Evolutionary conservation across 1,284 basidiomycete genomes (phyloP).

Genomic region (Lignosus rhinocerotis): DNA sequence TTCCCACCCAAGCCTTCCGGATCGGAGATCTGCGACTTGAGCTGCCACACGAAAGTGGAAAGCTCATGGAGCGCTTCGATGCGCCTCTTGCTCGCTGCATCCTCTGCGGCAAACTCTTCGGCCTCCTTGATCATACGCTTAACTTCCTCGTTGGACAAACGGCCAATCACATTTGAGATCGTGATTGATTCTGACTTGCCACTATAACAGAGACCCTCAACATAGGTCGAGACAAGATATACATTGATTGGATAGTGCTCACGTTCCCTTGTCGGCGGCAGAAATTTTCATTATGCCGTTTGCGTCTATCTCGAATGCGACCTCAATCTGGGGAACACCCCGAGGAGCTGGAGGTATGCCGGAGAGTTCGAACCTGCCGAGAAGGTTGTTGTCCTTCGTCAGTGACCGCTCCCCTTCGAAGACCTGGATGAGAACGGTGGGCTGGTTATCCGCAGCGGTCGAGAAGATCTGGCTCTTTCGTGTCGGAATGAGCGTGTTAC

Average conservation of each 20-base stretch:
- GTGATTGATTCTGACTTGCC: constrained; percentile 91
- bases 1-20: constrained; percentile 90
- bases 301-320: constrained; percentile 92
- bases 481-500: constrained; percentile 97
- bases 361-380: constrained; percentile 95
- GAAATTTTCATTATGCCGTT: constrained; percentile 91
- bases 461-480: constrained; percentile 99
- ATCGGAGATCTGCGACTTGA: constrained; percentile 86
- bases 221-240: background rate
- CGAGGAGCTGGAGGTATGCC: constrained; percentile 93
- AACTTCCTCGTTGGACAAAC: constrained; percentile 84
- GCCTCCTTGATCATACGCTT: constrained; percentile 90
- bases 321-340: constrained; percentile 94
- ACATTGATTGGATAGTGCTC: constrained; percentile 39
- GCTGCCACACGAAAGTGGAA: constrained; percentile 76
- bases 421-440: constrained; percentile 87
- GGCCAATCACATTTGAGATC: constrained; percentile 84
- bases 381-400: constrained; percentile 97
- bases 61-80: constrained; percentile 87
- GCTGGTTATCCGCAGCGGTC: constrained; percentile 95
- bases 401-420: constrained; percentile 93
- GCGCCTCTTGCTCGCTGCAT: constrained; percentile 84
- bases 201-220: constrained; percentile 34
- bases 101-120: constrained; percentile 85
- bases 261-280: constrained; percentile 91